phyloP scores from a whole-genome alignment of 2,329 filamentous ascomycete species.

The Metarhizium robertsii region DNA sequence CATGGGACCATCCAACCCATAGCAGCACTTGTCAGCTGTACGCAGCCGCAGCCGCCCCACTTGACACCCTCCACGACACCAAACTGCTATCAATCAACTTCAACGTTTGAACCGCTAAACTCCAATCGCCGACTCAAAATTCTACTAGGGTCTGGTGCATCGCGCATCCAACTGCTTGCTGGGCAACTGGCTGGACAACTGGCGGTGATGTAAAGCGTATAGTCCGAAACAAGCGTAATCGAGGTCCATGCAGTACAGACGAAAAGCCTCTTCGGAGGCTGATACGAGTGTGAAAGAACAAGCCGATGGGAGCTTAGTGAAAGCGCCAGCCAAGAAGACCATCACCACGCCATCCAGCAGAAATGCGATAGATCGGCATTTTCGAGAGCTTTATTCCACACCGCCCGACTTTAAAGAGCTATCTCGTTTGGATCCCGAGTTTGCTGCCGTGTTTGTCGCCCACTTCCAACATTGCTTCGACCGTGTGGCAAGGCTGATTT shows the following conservation, averaged over 20 bases:
- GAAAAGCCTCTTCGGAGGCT: not conserved
- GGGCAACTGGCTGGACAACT: not conserved
- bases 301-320: too few species aligned
- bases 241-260: not conserved
- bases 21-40: too few species aligned
- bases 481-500: not conserved
- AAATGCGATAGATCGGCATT: slow-evolving; percentile 19
- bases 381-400: slow-evolving; percentile 28
- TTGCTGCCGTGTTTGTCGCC: slow-evolving; percentile 29
- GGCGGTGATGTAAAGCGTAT: not conserved
- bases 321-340: not conserved
- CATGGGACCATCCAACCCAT: too few species aligned
- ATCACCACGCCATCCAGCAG: not conserved
- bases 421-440: slow-evolving; percentile 28
- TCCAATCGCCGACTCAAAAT: too few species aligned
- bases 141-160: too few species aligned
- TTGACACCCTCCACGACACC: too few species aligned
- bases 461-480: not conserved
- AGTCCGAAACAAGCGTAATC: not conserved
- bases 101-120: too few species aligned
- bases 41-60: too few species aligned
- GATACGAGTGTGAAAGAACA: not conserved
- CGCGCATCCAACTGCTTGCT: too few species aligned
- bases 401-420: slow-evolving; percentile 35
- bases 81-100: too few species aligned